These are phyloP conservation scores for Euclidium syriacum DNA, from an alignment of 345 rosid species.

Conservation along the genomic window DNA sequence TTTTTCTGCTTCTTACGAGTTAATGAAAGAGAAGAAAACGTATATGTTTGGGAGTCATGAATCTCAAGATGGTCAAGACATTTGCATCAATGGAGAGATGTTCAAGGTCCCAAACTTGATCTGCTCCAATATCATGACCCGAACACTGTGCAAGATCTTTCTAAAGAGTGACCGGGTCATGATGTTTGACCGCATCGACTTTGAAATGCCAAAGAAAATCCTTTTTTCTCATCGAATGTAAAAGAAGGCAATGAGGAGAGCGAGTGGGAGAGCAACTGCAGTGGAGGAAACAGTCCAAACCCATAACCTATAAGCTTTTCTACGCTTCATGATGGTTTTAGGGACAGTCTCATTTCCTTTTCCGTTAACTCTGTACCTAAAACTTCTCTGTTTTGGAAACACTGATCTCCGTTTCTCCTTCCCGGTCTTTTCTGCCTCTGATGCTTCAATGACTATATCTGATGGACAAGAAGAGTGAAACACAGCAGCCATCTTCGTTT, in stretches of 20 bases:
- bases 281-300: constrained; percentile 52
- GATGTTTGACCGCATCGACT: background rate
- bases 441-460: constrained; percentile 36
- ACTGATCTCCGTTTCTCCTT: constrained; percentile 33
- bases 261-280: constrained; percentile 34
- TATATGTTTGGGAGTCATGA: background rate
- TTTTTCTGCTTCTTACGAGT: background rate
- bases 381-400: constrained; percentile 38
- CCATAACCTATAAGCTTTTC: constrained; percentile 62
- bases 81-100: constrained; percentile 9
- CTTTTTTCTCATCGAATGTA: constrained; percentile 6
- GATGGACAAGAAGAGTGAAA: constrained; percentile 11
- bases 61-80: background rate
- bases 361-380: constrained; percentile 35
- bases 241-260: constrained; percentile 35
- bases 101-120: background rate
- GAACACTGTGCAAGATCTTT: background rate
- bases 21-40: constrained; percentile 1
- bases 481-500: constrained; percentile 51
- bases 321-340: constrained; percentile 60
- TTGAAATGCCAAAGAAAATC: background rate
- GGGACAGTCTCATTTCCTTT: constrained; percentile 53
- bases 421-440: constrained; percentile 39
- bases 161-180: background rate
- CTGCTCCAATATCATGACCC: background rate